Percentiles rank a stretch among this genome's conserved stretches.
These are phyloP conservation scores for Gyrodon lividus DNA, from an alignment of 768 basidiomycete species.

Conservation along the genomic window DNA sequence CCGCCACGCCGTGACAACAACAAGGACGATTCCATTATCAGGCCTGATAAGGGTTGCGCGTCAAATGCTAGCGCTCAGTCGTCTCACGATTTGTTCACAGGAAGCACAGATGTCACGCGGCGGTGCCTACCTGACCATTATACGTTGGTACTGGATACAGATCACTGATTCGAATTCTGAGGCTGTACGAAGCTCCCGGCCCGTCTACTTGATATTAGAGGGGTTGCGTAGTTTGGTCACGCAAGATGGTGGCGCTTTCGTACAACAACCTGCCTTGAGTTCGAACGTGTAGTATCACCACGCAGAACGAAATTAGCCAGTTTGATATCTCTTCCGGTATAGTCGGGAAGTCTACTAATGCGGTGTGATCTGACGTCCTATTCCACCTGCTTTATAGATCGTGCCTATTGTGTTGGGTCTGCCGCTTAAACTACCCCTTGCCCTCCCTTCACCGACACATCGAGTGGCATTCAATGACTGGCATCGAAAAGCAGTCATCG, in stretches of 20 bases:
- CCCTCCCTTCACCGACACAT: constrained; percentile 11
- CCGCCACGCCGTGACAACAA: too few species aligned
- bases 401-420: constrained; percentile 1
- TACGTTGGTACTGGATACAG: neutral
- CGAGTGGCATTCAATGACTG: constrained; percentile 21
- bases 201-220: constrained; percentile 6
- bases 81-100: too few species aligned
- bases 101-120: neutral
- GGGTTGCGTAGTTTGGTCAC: constrained; percentile 4
- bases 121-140: neutral
- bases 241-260: constrained; percentile 7
- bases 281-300: constrained; percentile 7
- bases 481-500: constrained; percentile 30
- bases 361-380: constrained; percentile 22
- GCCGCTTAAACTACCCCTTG: constrained; percentile 10
- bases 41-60: neutral
- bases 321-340: constrained; percentile 21
- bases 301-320: constrained; percentile 13
- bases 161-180: neutral
- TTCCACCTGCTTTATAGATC: constrained; percentile 29
- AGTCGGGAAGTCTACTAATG: constrained; percentile 22
- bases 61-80: neutral
- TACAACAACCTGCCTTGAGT: constrained; percentile 10
- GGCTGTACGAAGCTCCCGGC: constrained; percentile 1
- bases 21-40: neutral